Evolutionary conservation across 2,329 filamentous ascomycete genomes (phyloP), one percentile per base, ranked within the genome.

Genomic region (Neofusicoccum parvum): DNA sequence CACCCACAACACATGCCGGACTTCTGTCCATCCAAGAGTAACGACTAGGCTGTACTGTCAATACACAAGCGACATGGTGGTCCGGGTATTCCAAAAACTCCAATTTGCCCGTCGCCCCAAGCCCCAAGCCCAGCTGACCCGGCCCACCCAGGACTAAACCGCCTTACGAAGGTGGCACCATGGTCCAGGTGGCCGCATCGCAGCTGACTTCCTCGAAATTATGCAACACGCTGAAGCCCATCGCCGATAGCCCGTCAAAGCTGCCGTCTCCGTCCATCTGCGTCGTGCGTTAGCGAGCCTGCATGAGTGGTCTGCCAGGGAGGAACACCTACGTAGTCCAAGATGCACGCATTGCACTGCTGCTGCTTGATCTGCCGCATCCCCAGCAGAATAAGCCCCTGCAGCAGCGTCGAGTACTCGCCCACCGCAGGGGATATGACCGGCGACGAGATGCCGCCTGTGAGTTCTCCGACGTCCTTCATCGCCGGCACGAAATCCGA

Each of bases 341-440:
- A 78, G 53, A 96, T 81, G 62, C 90, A 91, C 66, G 88, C 88
- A 69, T 86, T 85, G 60, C 90, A 88, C 67, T 90, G 91, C 74
- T 94, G 87, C 70, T 86, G 86, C 77, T 94, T 94, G 76, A 92
- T 91, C 78, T 95, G 92, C 65, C 91, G 86, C 72, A 95, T 88
- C 0, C 91, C 92, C 80, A 96, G 87, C 67, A 96, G 79, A 14
- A 92, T 90, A 68, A 96, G 79, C 0, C 92, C 92, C 78, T 96
- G 92, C 66, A 94, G 83, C 36, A 95, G 77, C 0, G 85, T 88
- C 34, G 89, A 87, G 72, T 92, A 90, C 67, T 90, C 87, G 54
- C 86, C 87, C 1, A 87, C 84, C 1, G 86, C 85, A 0, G 90
- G 84, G 1, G 89, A 88, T 51, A 95, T 90, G 11, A 95, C 87